Base-by-base conservation (phyloP, 73 alveolate genomes). In the Paramecium bursaria region DNA sequence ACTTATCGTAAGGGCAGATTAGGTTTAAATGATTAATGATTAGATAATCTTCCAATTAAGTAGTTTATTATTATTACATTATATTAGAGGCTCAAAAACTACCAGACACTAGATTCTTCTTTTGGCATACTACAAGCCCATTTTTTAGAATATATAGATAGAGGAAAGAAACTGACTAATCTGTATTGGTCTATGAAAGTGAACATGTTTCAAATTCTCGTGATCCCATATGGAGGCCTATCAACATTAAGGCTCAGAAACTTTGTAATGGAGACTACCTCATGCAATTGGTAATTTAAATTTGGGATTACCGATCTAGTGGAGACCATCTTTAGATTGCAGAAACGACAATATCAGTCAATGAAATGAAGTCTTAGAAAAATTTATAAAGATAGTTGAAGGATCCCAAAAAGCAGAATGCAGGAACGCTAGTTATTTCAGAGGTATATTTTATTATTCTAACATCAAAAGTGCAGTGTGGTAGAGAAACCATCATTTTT, bases 241-340 rank as follows among this genome's bases (percentile, higher is more conserved):
- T 92, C 9, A 91, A 90, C 27, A 75, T 86, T 39, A n/a, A 50
- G 73, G 53, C 86, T 31, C 55, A 88, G 10, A 93, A 91, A 11
- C 29, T 94, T 4, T 94, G 97, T 29, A 89, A 90, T 23, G 91
- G 91, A 9, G 98, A 94, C 86, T 95, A 89, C 29, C 15, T 50
- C 53, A 85, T 90, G 57, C 87, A 87, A 23, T 46, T 90, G 0
- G 74, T 52, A 74, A 30, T 90, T 52, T 96, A 94, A 35, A 73
- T 94, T 14, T 92, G 76, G 86, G 97, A 94, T 80, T 42, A 52
- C 7, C 57, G 76, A 23, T 50, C 86, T 35, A 79, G 75, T 25
- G 94, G 95, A 26, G 85, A 75, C 23, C 88, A 87, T 39, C 86
- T 76, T 39, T 27, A 47, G 1, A 14, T 94, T 4, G 97, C 94